Conservation (phyloP, 140 eudicot species). For the Senecio squalidus region DNA sequence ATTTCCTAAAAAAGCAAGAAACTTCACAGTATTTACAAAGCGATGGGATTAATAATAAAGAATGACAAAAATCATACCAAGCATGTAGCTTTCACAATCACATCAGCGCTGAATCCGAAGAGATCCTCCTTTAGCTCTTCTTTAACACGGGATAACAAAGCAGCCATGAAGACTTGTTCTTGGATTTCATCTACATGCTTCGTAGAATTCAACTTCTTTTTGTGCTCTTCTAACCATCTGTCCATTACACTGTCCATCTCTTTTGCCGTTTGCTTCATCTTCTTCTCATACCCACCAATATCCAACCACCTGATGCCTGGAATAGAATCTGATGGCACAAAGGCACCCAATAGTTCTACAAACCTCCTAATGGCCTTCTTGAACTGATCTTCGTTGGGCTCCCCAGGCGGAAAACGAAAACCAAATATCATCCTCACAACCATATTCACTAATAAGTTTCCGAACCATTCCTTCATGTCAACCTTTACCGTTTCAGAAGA, state of each 20-base stretch:
- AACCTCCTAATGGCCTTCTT: constrained; percentile 6
- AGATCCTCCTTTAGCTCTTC: constrained; percentile 4
- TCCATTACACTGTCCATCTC: constrained; percentile 11
- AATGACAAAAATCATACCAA: constrained; percentile 20
- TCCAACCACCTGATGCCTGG: constrained; percentile 35
- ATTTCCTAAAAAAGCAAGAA: constrained; percentile 3
- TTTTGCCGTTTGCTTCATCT: constrained; percentile 15
- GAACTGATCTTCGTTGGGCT: background rate
- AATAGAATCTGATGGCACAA: constrained; percentile 28
- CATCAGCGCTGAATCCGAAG: constrained; percentile 11
- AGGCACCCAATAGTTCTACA: constrained; percentile 6
- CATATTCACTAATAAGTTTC: constrained; percentile 10
- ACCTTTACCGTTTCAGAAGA: background rate
- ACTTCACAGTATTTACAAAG: background rate
- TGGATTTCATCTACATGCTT: background rate
- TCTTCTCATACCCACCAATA: constrained; percentile 32
- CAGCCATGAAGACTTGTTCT: constrained; percentile 18
- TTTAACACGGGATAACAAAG: constrained; percentile 18
- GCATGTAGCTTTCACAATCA: constrained; percentile 20
- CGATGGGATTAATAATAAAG: background rate
- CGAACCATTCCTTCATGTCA: constrained; percentile 31
- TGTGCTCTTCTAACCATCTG: constrained; percentile 23
- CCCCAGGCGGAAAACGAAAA: background rate
- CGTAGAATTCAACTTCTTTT: constrained; percentile 8
- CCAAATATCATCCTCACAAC: constrained; percentile 23